These are phyloP conservation scores for Aquilaria yunnanensis DNA, from an alignment of 345 rosid genomes.

Conservation along the genomic window DNA sequence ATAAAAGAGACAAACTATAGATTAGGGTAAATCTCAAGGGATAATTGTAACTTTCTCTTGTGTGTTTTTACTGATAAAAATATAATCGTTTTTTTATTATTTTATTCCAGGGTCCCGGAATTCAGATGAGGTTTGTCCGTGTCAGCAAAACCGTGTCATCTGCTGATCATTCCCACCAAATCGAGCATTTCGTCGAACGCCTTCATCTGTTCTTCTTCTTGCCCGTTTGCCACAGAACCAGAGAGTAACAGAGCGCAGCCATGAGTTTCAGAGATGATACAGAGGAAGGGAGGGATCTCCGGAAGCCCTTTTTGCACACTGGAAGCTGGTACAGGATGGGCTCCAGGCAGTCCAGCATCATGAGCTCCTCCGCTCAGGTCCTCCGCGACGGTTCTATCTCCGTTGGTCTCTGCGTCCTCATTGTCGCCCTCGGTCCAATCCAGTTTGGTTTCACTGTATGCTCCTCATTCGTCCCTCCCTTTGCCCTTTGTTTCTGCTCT, in stretches of 20 bases:
- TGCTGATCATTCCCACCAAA: too few species aligned
- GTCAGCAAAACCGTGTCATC: too few species aligned
- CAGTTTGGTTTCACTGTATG: slow-evolving; percentile 71
- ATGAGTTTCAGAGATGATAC: slow-evolving; percentile 55
- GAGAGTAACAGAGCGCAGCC: not conserved
- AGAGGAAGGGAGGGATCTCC: slow-evolving; percentile 43
- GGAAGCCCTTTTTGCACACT: slow-evolving; percentile 64
- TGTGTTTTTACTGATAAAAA: too few species aligned
- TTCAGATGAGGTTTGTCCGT: too few species aligned
- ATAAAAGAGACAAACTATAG: too few species aligned
- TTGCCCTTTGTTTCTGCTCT: not conserved
- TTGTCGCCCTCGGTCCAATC: slow-evolving; percentile 69
- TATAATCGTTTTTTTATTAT: too few species aligned
- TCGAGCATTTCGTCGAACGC: too few species aligned
- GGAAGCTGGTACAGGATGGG: slow-evolving; percentile 80
- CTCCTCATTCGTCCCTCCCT: not conserved
- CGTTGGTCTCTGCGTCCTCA: slow-evolving; percentile 60
- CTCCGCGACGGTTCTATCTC: slow-evolving; percentile 66
- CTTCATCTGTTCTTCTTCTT: too few species aligned
- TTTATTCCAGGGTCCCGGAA: too few species aligned
- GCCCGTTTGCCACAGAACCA: not conserved
- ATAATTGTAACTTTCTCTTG: too few species aligned
- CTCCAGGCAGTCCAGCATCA: slow-evolving; percentile 56
- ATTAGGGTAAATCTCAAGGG: too few species aligned
- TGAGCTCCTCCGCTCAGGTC: slow-evolving; percentile 44